Percentiles rank a stretch among this genome's conserved stretches.
Evolutionary conservation across 805 yeast genomes (phyloP).

Genomic region (Monosporozyma siamensis): DNA sequence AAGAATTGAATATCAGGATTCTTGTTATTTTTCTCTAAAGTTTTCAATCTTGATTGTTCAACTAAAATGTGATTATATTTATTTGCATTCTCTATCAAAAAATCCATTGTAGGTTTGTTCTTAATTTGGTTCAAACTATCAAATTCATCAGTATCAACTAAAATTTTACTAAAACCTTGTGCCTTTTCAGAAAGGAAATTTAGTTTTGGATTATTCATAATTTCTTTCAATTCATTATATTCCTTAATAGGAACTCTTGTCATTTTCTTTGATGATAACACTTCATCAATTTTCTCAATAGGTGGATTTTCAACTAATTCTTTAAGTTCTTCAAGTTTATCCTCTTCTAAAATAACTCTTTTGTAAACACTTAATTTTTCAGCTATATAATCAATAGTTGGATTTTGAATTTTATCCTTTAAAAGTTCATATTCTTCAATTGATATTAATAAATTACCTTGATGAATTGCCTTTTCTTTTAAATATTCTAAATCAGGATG

Average conservation of each 20-base stretch:
- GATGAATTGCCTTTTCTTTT: neutral
- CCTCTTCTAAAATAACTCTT: neutral
- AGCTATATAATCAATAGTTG: constrained; percentile 8
- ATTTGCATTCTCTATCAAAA: constrained; percentile 1
- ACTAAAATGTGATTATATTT: neutral
- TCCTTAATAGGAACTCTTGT: neutral
- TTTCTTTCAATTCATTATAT: neutral
- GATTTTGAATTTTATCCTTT: constrained; percentile 7
- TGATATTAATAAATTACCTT: neutral
- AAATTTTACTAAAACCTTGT: neutral
- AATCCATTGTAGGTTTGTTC: neutral
- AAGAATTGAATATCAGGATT: constrained; percentile 8
- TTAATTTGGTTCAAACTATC: neutral
- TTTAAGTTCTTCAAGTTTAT: constrained; percentile 1
- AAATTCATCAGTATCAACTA: neutral
- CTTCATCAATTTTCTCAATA: neutral
- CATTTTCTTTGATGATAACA: neutral
- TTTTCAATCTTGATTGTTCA: constrained; percentile 7
- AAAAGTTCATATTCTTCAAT: constrained; percentile 5
- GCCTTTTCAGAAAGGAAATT: neutral
- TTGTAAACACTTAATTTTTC: constrained; percentile 4
- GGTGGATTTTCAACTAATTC: constrained; percentile 1
- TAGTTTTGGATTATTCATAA: constrained; percentile 1
- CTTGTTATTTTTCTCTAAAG: constrained; percentile 9
- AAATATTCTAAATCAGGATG: constrained; percentile 5